Evolutionary conservation across 345 rosid genomes (phyloP).

Genomic region (Moringa oleifera): DNA sequence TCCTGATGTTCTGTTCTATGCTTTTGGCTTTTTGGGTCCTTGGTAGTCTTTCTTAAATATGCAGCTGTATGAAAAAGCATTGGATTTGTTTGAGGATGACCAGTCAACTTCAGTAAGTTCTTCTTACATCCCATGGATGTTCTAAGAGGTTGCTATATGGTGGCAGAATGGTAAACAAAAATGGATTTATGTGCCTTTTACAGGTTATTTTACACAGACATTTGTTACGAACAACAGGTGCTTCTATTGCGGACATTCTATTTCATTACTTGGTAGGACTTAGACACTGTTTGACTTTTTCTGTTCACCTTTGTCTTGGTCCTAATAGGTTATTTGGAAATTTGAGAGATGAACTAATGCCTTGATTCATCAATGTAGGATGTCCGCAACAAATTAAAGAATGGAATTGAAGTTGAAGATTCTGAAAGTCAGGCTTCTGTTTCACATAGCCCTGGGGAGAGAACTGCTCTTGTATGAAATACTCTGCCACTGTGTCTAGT

Average conservation of each 20-base stretch:
- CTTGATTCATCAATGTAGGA: constrained; percentile 40
- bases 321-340: constrained; percentile 9
- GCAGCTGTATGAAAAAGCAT: constrained; percentile 90
- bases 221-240: constrained; percentile 76
- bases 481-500: constrained; percentile 4
- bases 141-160: constrained; percentile 11
- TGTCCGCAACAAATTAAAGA: constrained; percentile 67
- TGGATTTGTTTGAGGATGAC: constrained; percentile 89
- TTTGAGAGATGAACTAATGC: constrained; percentile 14
- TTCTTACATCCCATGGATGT: constrained; percentile 7
- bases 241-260: constrained; percentile 60
- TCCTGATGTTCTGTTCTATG: constrained; percentile 6
- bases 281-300: constrained; percentile 9
- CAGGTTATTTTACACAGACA: constrained; percentile 90
- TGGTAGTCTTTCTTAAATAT: constrained; percentile 80
- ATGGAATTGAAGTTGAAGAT: constrained; percentile 64
- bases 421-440: constrained; percentile 45
- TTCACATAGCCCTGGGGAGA: constrained; percentile 51
- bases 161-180: constrained; percentile 21
- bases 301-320: constrained; percentile 5
- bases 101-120: constrained; percentile 78
- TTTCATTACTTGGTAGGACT: constrained; percentile 63
- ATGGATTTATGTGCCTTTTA: constrained; percentile 18
- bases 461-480: constrained; percentile 60
- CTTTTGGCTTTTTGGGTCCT: constrained; percentile 12